Conservation (phyloP, 192 early-diverging fungal species). For the Gigaspora rosea region DNA sequence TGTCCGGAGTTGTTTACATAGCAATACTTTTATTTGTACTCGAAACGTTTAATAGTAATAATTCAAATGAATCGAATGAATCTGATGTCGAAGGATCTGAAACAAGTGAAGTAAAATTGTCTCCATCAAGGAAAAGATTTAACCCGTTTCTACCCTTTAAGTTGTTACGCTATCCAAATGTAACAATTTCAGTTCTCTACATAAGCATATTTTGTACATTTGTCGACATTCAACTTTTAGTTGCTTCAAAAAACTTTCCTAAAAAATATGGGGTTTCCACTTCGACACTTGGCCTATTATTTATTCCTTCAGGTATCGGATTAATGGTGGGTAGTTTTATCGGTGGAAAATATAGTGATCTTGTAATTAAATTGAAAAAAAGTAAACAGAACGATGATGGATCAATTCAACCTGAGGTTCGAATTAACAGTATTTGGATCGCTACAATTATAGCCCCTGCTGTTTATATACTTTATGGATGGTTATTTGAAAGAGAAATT, state of each 20-base stretch:
- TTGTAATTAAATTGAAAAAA: slow-evolving; percentile 26
- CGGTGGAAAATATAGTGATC: slow-evolving; percentile 43
- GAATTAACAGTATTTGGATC: slow-evolving; percentile 37
- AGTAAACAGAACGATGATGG: neutral
- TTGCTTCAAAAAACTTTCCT: neutral
- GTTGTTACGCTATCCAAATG: slow-evolving; percentile 15
- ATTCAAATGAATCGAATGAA: neutral
- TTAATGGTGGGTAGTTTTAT: slow-evolving; percentile 42
- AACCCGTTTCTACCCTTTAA: neutral
- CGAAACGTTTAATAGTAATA: neutral
- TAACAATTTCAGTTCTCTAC: neutral
- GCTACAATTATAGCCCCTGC: slow-evolving; percentile 34
- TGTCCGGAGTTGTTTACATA: neutral
- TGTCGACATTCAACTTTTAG: neutral
- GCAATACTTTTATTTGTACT: neutral
- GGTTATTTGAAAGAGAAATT: slow-evolving; percentile 34
- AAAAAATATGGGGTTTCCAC: neutral
- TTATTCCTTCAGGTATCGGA: slow-evolving; percentile 45
- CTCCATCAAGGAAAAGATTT: neutral
- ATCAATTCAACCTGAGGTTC: neutral
- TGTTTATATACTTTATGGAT: slow-evolving; percentile 37
- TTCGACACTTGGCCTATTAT: neutral
- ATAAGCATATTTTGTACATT: neutral
- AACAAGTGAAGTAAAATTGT: neutral
- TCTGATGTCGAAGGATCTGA: neutral